Base-by-base conservation (phyloP, 1,139 yeast genomes). In the Suhomyces bribrorum region DNA sequence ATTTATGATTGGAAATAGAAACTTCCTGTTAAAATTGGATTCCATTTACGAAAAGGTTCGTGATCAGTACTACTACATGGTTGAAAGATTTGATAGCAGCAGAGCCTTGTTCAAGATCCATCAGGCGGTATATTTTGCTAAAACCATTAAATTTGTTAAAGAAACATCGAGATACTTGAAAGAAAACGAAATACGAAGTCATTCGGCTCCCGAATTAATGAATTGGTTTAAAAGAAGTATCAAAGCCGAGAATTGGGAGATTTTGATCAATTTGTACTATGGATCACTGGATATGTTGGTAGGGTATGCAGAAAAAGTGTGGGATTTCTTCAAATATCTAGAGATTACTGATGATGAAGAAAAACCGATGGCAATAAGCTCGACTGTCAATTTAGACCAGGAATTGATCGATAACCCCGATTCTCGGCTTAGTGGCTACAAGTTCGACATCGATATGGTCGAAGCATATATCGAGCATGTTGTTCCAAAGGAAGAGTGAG, bases 221-320 rank as follows among this genome's bases (percentile, higher is more conserved):
- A 13, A n/a, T 4, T 16, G 13, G 8, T 32, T 35, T 26, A 31
- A 35, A 18, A 16, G 26, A 11, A 27, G 12, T 16, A 13, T 39
- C 6, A 17, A n/a, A 3, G 15, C 12, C 11, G 26, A 29, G 12
- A n/a, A 23, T 22, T 52, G 56, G 52, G 48, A 48, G n/a, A 32
- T 52, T 15, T 46, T 62, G 23, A 38, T 56, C 11, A 50, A 61
- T 35, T 35, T 44, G 12, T 58, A 52, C 41, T 65, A 62, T 47
- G 73, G 72, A 1, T 60, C 66, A 25, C 46, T 46, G 34, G 63
- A 58, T n/a, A 58, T 59, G 30, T 50, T 64, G 37, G 40, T 45
- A 5, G 42, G 54, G 28, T 66, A 66, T 38, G 41, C 56, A 9
- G 59, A 52, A 25, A 59, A 56, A 37, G 39, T 64, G 2, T 61